Percentiles rank a stretch among this genome's conserved stretches.
These are phyloP conservation scores for Phytopythium cucurbitacearum DNA, from an alignment of 352 stramenopile genomes.

Conservation along the genomic window DNA sequence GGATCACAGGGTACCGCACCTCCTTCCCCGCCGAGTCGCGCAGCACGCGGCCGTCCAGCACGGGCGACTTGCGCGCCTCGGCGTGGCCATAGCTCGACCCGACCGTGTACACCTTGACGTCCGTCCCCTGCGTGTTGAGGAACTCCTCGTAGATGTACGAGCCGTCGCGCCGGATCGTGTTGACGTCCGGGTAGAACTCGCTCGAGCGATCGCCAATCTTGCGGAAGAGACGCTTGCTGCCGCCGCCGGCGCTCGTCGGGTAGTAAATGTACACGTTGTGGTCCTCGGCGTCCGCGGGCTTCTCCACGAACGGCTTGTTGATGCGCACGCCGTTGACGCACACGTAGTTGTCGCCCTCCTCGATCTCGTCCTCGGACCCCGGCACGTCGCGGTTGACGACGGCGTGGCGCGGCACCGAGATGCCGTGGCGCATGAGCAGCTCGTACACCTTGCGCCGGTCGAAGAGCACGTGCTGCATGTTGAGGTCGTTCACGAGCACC, in stretches of 20 bases:
- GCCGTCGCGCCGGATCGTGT: constrained; percentile 93
- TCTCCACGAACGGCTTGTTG: constrained; percentile 99
- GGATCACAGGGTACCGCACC: constrained; percentile 98
- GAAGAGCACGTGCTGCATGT: constrained; percentile 95
- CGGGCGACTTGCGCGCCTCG: constrained; percentile 97
- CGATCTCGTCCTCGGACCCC: constrained; percentile 52
- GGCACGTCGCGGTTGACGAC: constrained; percentile 93
- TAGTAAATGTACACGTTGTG: constrained; percentile 99
- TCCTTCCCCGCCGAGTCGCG: constrained; percentile 97
- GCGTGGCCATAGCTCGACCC: constrained; percentile 98
- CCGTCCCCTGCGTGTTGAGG: constrained; percentile 98
- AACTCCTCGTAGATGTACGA: constrained; percentile 99
- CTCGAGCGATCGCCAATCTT: constrained; percentile 94
- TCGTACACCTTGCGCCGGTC: constrained; percentile 96
- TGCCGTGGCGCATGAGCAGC: constrained; percentile 91
- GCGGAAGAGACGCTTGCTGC: constrained; percentile 98
- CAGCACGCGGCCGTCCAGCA: constrained; percentile 93
- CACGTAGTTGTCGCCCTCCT: constrained; percentile 83
- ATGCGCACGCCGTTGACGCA: constrained; percentile 94
- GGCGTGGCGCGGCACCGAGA: constrained; percentile 95
- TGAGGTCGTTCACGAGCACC: constrained; percentile 97
- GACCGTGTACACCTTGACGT: constrained; percentile 99
- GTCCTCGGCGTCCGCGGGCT: constrained; percentile 98
- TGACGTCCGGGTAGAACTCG: constrained; percentile 97
- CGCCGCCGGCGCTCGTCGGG: constrained; percentile 94